Base-by-base conservation (phyloP, 2,329 filamentous ascomycete species). In the Capronia americana region DNA sequence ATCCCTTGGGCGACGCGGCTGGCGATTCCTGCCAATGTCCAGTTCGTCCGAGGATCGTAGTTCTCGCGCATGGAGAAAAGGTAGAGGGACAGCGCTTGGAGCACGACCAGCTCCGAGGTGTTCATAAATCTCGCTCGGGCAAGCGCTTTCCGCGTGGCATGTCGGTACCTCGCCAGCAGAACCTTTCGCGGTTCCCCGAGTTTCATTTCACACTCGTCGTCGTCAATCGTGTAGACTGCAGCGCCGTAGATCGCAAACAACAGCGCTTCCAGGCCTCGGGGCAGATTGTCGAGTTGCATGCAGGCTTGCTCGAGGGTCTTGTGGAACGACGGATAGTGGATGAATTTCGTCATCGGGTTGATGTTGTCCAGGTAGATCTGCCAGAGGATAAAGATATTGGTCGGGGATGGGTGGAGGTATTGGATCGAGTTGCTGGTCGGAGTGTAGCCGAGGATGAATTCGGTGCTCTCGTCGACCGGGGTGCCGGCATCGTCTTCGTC, bases 281-380 rank as follows among this genome's bases (percentile, higher is more conserved):
- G 80, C 10, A 70, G 23, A 62, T 71, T 34, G 65, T 73, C 32
- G 61, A 79, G 67, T 67, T 75, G 53, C 69, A 66, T 38, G 10
- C 84, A 85, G 1, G 88, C 88, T 65, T 90, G 85, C 44, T 90
- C 83, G 7, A 93, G 80, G 54, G 85, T 84, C 1, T 85, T 84
- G 72, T 92, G 88, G 3, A 92, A 77, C 0, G 88, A 88, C 0
- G 91, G 90, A 1, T 89, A 85, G 74, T 94, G 91, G 26, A 92
- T 87, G 54, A 88, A 73, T 74, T 93, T 93, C 70, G 87, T 86
- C 54, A 92, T 76, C 0, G 91, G 90, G 72, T 93, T 90, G 63
- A 93, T 87, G 67, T 91, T 88, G 57, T 92, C 87, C 5, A 92
- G 79, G 70, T 89, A 93, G 8, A 87, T 81, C 74, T 92, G 89